phyloP scores from a whole-genome alignment of 139 green algal species.

The Coccomyxa sp. region DNA sequence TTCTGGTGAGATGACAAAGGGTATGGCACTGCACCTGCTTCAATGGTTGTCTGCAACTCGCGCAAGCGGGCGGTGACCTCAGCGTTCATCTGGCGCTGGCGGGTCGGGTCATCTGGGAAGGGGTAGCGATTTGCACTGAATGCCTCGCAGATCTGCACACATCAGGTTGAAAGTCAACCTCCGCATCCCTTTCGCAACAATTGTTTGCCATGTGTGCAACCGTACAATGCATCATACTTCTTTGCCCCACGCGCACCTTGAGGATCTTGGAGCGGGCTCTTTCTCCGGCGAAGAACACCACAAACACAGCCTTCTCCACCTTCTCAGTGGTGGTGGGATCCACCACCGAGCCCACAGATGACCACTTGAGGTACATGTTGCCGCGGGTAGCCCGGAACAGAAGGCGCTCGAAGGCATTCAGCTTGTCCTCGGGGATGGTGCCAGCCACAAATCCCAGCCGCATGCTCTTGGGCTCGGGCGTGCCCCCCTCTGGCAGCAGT shows the following conservation, averaged over 20 bases:
- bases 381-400: conserved; percentile 97
- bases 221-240: too few species aligned
- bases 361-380: conserved; percentile 93
- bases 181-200: background rate
- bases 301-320: conserved; percentile 91
- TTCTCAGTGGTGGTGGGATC: conserved; percentile 83
- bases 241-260: conserved; percentile 36
- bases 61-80: conserved; percentile 81
- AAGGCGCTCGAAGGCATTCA: conserved; percentile 88
- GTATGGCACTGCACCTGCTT: conserved; percentile 44
- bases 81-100: conserved; percentile 83
- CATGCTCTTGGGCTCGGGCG: conserved; percentile 51
- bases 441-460: conserved; percentile 92
- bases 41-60: conserved; percentile 90
- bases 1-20: background rate
- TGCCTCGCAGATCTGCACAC: conserved; percentile 86
- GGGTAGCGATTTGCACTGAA: conserved; percentile 96
- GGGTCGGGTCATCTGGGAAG: conserved; percentile 86
- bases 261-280: conserved; percentile 84
- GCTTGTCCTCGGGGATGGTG: conserved; percentile 77
- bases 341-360: conserved; percentile 42
- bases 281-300: conserved; percentile 97
- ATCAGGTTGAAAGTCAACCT: background rate
- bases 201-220: too few species aligned
- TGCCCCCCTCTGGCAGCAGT: conserved; percentile 31